Evolutionary conservation across 768 basidiomycete genomes (phyloP).

Genomic region (Boletales sp.): DNA sequence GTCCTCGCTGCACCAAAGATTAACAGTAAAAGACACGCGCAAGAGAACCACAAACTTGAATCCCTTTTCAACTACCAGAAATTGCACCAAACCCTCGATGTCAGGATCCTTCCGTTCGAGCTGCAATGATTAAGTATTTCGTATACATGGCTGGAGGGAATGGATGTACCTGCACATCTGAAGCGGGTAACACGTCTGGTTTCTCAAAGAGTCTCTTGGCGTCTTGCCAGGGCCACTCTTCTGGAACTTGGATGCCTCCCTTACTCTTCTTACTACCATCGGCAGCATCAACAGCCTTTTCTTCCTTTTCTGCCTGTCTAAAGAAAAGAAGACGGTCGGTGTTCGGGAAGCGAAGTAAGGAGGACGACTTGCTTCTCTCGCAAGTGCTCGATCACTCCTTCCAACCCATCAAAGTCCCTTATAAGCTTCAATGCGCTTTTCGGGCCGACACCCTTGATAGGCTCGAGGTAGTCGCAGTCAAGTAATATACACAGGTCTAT

Average conservation of each 20-base stretch:
- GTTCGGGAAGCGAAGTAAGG: background rate
- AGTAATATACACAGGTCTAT: conserved; percentile 94
- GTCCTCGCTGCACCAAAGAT: conserved; percentile 67
- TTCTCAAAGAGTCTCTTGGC: conserved; percentile 88
- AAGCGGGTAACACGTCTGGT: conserved; percentile 86
- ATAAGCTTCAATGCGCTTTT: conserved; percentile 93
- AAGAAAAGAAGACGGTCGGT: background rate
- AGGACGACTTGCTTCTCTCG: conserved; percentile 59
- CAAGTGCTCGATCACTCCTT: conserved; percentile 71
- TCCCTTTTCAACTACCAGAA: conserved; percentile 91
- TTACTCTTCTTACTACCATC: conserved; percentile 50
- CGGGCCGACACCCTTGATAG: conserved; percentile 95
- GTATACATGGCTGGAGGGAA: background rate
- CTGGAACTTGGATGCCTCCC: conserved; percentile 77
- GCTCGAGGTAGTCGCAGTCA: conserved; percentile 98
- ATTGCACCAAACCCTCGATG: conserved; percentile 88
- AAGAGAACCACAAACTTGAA: conserved; percentile 66
- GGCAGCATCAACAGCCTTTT: conserved; percentile 39
- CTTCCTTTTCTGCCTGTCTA: conserved; percentile 39
- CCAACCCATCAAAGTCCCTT: conserved; percentile 73
- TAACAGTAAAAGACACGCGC: background rate
- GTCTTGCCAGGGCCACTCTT: conserved; percentile 96
- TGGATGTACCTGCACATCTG: conserved; percentile 70
- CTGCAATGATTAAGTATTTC: conserved; percentile 36
- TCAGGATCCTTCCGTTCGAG: conserved; percentile 95